These are phyloP conservation scores for Mortierella claussenii DNA, from an alignment of 192 early-diverging fungal genomes.

Conservation along the genomic window DNA sequence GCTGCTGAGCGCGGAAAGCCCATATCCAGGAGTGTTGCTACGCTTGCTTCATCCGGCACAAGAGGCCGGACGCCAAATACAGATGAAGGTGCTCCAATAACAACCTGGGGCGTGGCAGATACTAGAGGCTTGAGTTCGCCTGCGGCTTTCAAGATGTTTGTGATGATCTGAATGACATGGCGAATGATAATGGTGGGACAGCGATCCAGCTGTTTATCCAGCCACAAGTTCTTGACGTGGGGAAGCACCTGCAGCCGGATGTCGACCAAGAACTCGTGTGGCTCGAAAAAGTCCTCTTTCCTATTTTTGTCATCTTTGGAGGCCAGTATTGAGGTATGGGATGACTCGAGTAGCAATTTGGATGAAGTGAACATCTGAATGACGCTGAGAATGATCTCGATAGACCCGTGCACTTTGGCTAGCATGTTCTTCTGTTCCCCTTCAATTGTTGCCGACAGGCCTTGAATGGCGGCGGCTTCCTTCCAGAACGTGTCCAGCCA, in stretches of 20 bases:
- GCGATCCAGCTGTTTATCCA: slow-evolving; percentile 65
- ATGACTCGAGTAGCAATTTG: slow-evolving; percentile 79
- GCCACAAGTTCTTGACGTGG: slow-evolving; percentile 70
- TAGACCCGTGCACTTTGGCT: slow-evolving; percentile 51
- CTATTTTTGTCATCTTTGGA: slow-evolving; percentile 66
- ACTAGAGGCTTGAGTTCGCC: slow-evolving; percentile 68
- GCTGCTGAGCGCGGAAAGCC: slow-evolving; percentile 86
- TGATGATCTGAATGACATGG: slow-evolving; percentile 68
- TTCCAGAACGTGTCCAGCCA: slow-evolving; percentile 62
- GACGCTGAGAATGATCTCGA: slow-evolving; percentile 70
- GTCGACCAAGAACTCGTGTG: slow-evolving; percentile 72
- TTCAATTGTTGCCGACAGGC: slow-evolving; percentile 23
- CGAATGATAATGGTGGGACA: slow-evolving; percentile 66
- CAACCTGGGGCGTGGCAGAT: slow-evolving; percentile 31
- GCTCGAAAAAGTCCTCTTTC: slow-evolving; percentile 73
- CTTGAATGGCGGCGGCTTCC: slow-evolving; percentile 45
- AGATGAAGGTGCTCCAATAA: slow-evolving; percentile 14
- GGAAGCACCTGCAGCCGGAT: slow-evolving; percentile 72
- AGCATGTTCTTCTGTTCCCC: slow-evolving; percentile 54
- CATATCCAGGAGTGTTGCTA: slow-evolving; percentile 86
- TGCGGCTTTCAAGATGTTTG: slow-evolving; percentile 77
- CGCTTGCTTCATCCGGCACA: slow-evolving; percentile 68
- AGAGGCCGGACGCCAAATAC: slow-evolving; percentile 56
- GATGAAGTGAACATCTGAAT: slow-evolving; percentile 76
- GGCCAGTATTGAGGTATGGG: slow-evolving; percentile 65